Conservation (phyloP, 305 asterid genomes). For the Petunia hybrid region DNA sequence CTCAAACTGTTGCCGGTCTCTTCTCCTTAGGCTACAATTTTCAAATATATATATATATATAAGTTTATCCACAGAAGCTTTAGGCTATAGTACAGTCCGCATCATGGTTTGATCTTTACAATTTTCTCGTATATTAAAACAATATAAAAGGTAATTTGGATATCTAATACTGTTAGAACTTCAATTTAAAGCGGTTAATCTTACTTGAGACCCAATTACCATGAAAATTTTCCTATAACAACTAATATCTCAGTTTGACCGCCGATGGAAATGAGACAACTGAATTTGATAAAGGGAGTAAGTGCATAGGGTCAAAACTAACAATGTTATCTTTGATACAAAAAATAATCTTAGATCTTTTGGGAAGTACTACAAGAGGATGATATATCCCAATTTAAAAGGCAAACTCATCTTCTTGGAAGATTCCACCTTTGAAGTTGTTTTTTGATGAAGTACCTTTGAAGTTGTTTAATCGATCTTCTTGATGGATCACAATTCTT, state of each 20-base stretch:
- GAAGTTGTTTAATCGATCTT: not conserved
- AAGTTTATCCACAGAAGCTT: too few relatives aligned
- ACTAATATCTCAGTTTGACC: constrained; percentile 3
- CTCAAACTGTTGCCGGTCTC: not conserved
- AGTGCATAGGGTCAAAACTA: not conserved
- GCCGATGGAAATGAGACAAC: not conserved
- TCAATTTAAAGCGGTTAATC: constrained; percentile 1
- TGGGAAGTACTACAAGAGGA: not conserved
- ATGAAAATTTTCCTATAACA: constrained; percentile 14
- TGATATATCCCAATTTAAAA: not conserved
- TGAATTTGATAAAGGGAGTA: constrained; percentile 17
- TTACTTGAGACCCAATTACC: not conserved
- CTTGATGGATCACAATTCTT: not conserved
- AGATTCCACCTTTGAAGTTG: constrained; percentile 21
- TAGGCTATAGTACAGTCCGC: too few relatives aligned
- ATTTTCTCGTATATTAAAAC: too few relatives aligned
- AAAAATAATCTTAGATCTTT: not conserved
- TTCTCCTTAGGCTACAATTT: constrained; percentile 13
- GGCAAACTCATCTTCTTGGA: constrained; percentile 19
- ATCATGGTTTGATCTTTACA: too few relatives aligned
- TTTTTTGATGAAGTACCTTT: not conserved
- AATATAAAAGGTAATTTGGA: not conserved
- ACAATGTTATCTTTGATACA: not conserved
- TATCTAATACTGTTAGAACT: not conserved
- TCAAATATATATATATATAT: not conserved